Conservation (phyloP, 768 basidiomycete genomes). For the Rhodocollybia butyracea region DNA sequence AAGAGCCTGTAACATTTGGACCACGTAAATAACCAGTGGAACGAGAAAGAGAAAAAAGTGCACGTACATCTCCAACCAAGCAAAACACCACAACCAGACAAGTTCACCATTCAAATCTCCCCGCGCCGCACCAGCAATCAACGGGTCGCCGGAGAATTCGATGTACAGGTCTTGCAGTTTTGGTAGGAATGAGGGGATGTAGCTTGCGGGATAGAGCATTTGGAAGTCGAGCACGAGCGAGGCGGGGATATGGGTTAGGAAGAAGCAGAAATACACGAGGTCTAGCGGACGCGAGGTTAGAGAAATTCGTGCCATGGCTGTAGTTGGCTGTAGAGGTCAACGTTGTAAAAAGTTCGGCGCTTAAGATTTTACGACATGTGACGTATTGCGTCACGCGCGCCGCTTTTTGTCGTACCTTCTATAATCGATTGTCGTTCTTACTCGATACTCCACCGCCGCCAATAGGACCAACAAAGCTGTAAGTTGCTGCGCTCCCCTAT, state of each 20-base stretch:
- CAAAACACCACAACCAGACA: slow-evolving; percentile 15
- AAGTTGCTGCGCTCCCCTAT: no score
- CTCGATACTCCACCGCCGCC: no score
- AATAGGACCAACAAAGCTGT: no score
- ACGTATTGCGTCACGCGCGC: no score
- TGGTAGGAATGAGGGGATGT: slow-evolving; percentile 47
- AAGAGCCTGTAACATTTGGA: slow-evolving; percentile 42
- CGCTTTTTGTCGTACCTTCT: no score
- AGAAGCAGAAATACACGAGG: slow-evolving; percentile 69
- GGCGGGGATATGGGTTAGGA: slow-evolving; percentile 65
- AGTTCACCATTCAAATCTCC: slow-evolving; percentile 28
- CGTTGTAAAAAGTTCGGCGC: no score
- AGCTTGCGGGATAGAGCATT: slow-evolving; percentile 50
- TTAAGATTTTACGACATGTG: no score
- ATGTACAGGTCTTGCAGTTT: slow-evolving; percentile 49
- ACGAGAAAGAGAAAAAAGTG: background rate
- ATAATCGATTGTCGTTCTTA: no score
- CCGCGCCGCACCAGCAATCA: slow-evolving; percentile 53
- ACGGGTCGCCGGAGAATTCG: slow-evolving; percentile 59
- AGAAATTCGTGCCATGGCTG: background rate
- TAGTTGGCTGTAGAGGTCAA: no score
- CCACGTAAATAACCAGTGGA: background rate
- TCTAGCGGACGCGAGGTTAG: slow-evolving; percentile 49
- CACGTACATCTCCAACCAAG: background rate
- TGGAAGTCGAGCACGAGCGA: slow-evolving; percentile 73